Evolutionary conservation across 192 early-diverging fungal genomes (phyloP).

Genomic region (Backusella parvicylindrica): DNA sequence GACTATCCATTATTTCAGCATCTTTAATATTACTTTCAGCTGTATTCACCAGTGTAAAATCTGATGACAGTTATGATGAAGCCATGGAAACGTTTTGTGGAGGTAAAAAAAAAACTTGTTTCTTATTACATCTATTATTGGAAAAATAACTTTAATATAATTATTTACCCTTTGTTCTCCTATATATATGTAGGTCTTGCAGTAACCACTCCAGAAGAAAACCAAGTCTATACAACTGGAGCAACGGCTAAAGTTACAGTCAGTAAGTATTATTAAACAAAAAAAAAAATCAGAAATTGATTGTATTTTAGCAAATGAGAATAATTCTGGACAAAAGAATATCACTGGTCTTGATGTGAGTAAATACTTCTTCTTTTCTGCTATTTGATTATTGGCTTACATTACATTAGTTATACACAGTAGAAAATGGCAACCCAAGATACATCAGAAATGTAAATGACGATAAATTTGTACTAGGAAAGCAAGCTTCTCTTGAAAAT

Average conservation of each 20-base stretch:
- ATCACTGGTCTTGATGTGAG: slow-evolving; percentile 29
- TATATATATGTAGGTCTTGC: slow-evolving; percentile 6
- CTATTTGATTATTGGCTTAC: neutral
- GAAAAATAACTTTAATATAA: neutral
- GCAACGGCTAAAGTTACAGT: slow-evolving; percentile 13
- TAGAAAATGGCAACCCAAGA: neutral
- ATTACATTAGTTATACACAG: slow-evolving; percentile 5
- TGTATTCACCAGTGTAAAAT: slow-evolving; percentile 1
- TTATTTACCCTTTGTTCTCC: neutral
- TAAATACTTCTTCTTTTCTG: neutral
- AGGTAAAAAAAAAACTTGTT: slow-evolving; percentile 5
- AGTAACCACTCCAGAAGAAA: neutral
- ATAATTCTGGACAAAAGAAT: slow-evolving; percentile 5
- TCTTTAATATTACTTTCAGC: slow-evolving; percentile 4
- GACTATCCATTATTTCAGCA: slow-evolving; percentile 9
- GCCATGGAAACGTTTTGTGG: slow-evolving; percentile 14
- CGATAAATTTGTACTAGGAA: slow-evolving; percentile 7
- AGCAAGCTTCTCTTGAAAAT: slow-evolving; percentile 16
- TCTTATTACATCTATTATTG: neutral
- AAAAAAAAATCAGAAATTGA: neutral
- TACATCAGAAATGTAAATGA: slow-evolving; percentile 20
- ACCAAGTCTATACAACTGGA: slow-evolving; percentile 16
- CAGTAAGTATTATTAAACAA: slow-evolving; percentile 16
- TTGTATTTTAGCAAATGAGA: neutral
- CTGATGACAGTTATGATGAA: slow-evolving; percentile 5